Percentiles rank a stretch among this genome's conserved stretches.
phyloP scores from a whole-genome alignment of 202 grass and related monocot genomes.

The Brachypodium distachyon region DNA sequence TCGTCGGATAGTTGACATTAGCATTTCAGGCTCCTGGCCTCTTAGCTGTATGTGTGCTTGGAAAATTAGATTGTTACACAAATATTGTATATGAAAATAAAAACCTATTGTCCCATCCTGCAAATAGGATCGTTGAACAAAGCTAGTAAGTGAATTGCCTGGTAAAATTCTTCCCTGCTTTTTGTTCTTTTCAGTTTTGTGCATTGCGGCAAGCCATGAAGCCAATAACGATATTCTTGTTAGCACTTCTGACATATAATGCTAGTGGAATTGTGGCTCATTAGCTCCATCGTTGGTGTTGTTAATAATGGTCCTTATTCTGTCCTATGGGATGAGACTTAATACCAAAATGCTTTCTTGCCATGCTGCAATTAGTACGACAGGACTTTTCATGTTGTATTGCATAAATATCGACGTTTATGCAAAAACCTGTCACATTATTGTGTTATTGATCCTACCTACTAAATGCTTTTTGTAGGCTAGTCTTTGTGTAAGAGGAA shows the following conservation, averaged over 20 bases:
- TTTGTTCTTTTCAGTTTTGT: not conserved
- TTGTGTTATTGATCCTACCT: not conserved
- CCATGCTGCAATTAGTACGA: not conserved
- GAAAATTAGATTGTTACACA: not conserved
- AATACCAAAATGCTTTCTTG: not conserved
- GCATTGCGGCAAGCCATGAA: too few species aligned
- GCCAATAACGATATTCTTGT: not conserved
- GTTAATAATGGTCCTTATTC: not conserved
- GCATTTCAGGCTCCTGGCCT: not conserved
- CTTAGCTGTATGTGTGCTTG: not conserved
- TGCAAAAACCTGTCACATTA: not conserved
- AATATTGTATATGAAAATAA: not conserved
- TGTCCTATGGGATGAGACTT: not conserved
- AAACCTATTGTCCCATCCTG: not conserved
- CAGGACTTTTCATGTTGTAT: not conserved
- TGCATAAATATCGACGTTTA: not conserved
- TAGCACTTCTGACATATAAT: not conserved
- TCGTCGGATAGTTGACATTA: not conserved
- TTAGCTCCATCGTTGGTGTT: not conserved
- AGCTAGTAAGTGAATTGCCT: not conserved
- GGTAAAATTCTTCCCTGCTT: not conserved
- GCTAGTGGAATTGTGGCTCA: not conserved
- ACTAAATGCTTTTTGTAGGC: conserved; percentile 41
- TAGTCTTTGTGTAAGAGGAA: conserved; percentile 75
- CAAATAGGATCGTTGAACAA: not conserved